A percentile compares a stretch with the other conserved stretches of the same genome.
phyloP scores from a whole-genome alignment of 495 filamentous ascomycete species.

The Aspergillus biplanus region DNA sequence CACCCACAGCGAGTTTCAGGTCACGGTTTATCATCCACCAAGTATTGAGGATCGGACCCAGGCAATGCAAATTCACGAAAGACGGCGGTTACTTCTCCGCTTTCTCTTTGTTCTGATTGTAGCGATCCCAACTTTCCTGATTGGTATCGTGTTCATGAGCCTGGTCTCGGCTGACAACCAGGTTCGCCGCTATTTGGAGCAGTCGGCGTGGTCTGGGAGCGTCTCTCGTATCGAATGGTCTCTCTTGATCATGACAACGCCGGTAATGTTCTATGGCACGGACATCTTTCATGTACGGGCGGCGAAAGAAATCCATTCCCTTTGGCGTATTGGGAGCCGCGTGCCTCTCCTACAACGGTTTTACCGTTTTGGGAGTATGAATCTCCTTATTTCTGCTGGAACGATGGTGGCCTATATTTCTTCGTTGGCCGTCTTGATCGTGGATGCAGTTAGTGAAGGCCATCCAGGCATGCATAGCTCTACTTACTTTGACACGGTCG shows the following conservation, averaged over 20 bases:
- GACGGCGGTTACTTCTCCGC: constrained; percentile 62
- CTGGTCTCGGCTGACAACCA: constrained; percentile 64
- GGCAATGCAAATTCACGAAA: constrained; percentile 67
- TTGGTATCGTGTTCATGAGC: constrained; percentile 91
- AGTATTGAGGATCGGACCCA: constrained; percentile 84
- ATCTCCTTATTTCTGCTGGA: constrained; percentile 86
- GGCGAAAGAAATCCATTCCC: constrained; percentile 72
- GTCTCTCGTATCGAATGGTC: constrained; percentile 81
- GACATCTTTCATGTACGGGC: constrained; percentile 84
- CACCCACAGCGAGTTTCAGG: constrained; percentile 64
- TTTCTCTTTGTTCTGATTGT: constrained; percentile 71
- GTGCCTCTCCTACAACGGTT: constrained; percentile 78
- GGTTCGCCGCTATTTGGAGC: constrained; percentile 65
- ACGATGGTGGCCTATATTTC: constrained; percentile 88
- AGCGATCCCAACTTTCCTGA: constrained; percentile 84
- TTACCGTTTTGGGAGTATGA: constrained; percentile 96
- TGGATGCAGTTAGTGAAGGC: constrained; percentile 56
- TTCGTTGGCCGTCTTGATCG: constrained; percentile 77
- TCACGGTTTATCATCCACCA: constrained; percentile 76
- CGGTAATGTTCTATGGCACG: constrained; percentile 86
- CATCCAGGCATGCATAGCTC: constrained; percentile 50
- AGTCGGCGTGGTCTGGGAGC: constrained; percentile 69
- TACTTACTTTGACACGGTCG: constrained; percentile 92
- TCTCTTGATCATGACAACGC: constrained; percentile 83
- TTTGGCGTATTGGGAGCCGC: constrained; percentile 82